phyloP scores from a whole-genome alignment of 2,329 filamentous ascomycete genomes.

The Fusarium austroafricanum region DNA sequence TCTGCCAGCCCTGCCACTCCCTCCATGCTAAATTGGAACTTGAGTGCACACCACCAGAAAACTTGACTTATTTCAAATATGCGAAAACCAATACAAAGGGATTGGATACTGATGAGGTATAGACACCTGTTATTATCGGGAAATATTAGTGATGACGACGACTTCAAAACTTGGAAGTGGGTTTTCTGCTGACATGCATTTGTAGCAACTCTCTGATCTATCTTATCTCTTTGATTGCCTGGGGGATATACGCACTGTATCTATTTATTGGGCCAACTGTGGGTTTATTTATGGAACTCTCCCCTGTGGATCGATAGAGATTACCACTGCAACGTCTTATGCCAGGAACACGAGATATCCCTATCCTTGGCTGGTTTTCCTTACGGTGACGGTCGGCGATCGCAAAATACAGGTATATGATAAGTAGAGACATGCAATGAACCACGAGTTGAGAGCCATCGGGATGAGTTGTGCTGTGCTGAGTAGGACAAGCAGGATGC shows the following conservation, averaged over 20 bases:
- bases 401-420: neutral
- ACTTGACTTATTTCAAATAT: neutral
- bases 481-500: neutral
- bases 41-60: slow-evolving; percentile 14
- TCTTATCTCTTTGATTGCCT: neutral
- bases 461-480: neutral
- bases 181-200: slow-evolving; percentile 18
- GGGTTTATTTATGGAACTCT: slow-evolving; percentile 38
- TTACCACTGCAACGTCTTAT: slow-evolving; percentile 29
- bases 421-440: slow-evolving; percentile 15
- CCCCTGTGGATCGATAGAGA: slow-evolving; percentile 29
- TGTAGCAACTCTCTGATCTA: neutral
- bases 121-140: neutral
- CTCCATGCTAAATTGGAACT: slow-evolving; percentile 7
- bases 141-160: slow-evolving; percentile 24
- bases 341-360: slow-evolving; percentile 16
- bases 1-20: slow-evolving; percentile 23
- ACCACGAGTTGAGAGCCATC: neutral
- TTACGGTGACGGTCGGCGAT: neutral
- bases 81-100: slow-evolving; percentile 1
- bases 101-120: neutral
- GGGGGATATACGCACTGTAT: slow-evolving; percentile 11
- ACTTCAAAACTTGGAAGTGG: slow-evolving; percentile 22
- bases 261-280: slow-evolving; percentile 8
- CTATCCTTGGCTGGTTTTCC: neutral